Percentiles rank a stretch among this genome's conserved stretches.
Evolutionary conservation across 1,284 basidiomycete genomes (phyloP).

Genomic region (Limonomyces culmigenus): DNA sequence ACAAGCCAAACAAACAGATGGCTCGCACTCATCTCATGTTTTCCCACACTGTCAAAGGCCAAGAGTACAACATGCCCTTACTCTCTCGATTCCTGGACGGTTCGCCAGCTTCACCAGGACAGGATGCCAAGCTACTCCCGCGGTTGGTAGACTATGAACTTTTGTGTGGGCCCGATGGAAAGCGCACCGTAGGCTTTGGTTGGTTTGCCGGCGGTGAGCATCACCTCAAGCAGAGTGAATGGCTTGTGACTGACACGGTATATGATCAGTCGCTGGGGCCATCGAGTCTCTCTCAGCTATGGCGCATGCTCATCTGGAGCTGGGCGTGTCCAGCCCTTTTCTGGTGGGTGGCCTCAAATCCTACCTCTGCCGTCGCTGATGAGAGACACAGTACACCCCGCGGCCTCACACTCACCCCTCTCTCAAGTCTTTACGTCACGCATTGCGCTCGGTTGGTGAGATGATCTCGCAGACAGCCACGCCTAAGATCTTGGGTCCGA

Average conservation of each 20-base stretch:
- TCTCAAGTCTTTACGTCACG: slow-evolving; percentile 36
- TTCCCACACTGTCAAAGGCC: slow-evolving; percentile 79
- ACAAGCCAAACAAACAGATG: slow-evolving; percentile 8
- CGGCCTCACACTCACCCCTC: slow-evolving; percentile 62
- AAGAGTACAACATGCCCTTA: slow-evolving; percentile 71
- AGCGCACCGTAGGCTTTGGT: slow-evolving; percentile 76
- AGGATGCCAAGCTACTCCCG: slow-evolving; percentile 16
- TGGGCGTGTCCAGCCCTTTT: slow-evolving; percentile 70
- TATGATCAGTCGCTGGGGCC: slow-evolving; percentile 53
- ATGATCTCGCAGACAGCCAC: slow-evolving; percentile 43
- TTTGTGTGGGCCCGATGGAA: slow-evolving; percentile 43
- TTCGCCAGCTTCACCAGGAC: slow-evolving; percentile 9
- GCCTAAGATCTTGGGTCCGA: slow-evolving; percentile 48
- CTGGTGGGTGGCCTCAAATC: slow-evolving; percentile 30
- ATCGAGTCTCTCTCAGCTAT: slow-evolving; percentile 68
- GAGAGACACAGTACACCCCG: slow-evolving; percentile 43
- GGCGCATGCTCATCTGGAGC: slow-evolving; percentile 61
- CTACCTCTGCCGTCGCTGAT: slow-evolving; percentile 1
- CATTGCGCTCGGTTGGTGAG: slow-evolving; percentile 42
- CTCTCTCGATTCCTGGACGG: slow-evolving; percentile 42
- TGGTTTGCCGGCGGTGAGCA: slow-evolving; percentile 71
- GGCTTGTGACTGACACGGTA: not conserved
- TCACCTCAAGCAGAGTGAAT: not conserved
- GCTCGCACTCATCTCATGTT: slow-evolving; percentile 72
- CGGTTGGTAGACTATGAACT: slow-evolving; percentile 77